Percentiles rank a stretch among this genome's conserved stretches.
phyloP scores from a whole-genome alignment of 2,329 filamentous ascomycete genomes.

The Diaporthe amygdali region DNA sequence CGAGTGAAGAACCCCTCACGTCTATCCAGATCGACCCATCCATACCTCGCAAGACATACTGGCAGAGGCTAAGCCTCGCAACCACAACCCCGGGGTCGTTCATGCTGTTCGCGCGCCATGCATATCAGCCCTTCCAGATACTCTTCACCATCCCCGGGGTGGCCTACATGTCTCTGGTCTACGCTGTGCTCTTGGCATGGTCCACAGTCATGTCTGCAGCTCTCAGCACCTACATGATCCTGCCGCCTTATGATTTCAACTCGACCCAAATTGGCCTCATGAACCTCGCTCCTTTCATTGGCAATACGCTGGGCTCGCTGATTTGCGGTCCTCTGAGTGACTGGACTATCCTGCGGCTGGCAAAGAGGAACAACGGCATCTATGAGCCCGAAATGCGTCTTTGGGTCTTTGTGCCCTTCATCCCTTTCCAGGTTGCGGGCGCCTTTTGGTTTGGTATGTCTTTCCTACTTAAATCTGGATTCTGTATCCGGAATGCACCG shows the following conservation, averaged over 20 bases:
- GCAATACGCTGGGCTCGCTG: slow-evolving; percentile 35
- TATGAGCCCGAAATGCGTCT: slow-evolving; percentile 45
- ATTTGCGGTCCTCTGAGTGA: slow-evolving; percentile 41
- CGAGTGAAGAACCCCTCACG: neutral
- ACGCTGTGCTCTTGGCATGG: slow-evolving; percentile 26
- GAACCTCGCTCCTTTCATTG: slow-evolving; percentile 26
- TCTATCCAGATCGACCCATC: slow-evolving; percentile 12
- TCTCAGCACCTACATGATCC: slow-evolving; percentile 22
- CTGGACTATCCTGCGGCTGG: slow-evolving; percentile 37
- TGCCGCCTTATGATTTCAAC: slow-evolving; percentile 25
- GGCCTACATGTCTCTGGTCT: slow-evolving; percentile 25
- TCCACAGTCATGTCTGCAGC: slow-evolving; percentile 23
- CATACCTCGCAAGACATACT: slow-evolving; percentile 24
- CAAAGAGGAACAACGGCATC: slow-evolving; percentile 39
- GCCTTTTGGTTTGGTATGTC: slow-evolving; percentile 24
- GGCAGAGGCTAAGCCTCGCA: slow-evolving; percentile 21
- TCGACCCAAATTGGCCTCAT: slow-evolving; percentile 25
- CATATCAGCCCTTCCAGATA: slow-evolving; percentile 26
- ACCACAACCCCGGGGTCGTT: slow-evolving; percentile 23
- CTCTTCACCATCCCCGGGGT: slow-evolving; percentile 25
- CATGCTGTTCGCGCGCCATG: slow-evolving; percentile 23
- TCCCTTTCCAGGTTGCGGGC: slow-evolving; percentile 26
- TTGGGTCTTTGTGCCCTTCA: slow-evolving; percentile 32
- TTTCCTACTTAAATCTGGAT: neutral
- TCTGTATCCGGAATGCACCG: neutral